Conservation (phyloP, 768 basidiomycete genomes). For the Xerocomus potaroensis region DNA sequence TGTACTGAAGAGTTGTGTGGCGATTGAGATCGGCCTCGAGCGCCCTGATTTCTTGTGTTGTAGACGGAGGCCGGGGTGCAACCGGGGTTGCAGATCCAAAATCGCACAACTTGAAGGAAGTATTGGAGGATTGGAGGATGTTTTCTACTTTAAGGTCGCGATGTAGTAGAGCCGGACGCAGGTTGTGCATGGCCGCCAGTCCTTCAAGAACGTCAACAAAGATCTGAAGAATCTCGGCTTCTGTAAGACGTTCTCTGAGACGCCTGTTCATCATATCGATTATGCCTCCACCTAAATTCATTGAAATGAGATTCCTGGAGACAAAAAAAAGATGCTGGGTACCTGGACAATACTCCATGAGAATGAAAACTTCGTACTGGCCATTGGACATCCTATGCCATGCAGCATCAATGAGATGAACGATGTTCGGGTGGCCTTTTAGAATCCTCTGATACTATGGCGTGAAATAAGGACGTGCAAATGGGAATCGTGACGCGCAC, state of each 20-base stretch:
- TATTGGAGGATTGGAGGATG: slow-evolving; percentile 82
- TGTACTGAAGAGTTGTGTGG: slow-evolving; percentile 95
- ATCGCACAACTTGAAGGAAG: slow-evolving; percentile 93
- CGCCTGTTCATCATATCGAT: slow-evolving; percentile 99
- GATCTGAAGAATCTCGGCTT: slow-evolving; percentile 95
- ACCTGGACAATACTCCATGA: slow-evolving; percentile 98
- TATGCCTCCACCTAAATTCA: slow-evolving; percentile 79
- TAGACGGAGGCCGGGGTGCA: slow-evolving; percentile 63
- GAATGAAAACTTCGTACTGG: slow-evolving; percentile 91
- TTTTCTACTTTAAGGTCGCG: slow-evolving; percentile 99
- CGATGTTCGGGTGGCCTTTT: slow-evolving; percentile 92
- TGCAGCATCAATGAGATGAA: slow-evolving; percentile 93
- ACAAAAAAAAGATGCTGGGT: slow-evolving; percentile 15
- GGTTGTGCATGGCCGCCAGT: slow-evolving; percentile 93
- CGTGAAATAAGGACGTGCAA: slow-evolving; percentile 25
- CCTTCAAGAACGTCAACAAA: slow-evolving; percentile 98
- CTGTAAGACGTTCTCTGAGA: slow-evolving; percentile 88
- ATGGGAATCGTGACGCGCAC: slow-evolving; percentile 41
- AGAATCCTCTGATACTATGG: slow-evolving; percentile 64
- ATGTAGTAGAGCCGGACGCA: slow-evolving; percentile 86
- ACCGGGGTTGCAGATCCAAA: slow-evolving; percentile 91
- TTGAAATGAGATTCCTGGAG: slow-evolving; percentile 8
- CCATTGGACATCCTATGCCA: slow-evolving; percentile 83
- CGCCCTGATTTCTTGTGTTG: slow-evolving; percentile 77
- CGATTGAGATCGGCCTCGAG: slow-evolving; percentile 90